phyloP scores from a whole-genome alignment of 257 asterid genomes.

The Dorcoceras hygrometricum region DNA sequence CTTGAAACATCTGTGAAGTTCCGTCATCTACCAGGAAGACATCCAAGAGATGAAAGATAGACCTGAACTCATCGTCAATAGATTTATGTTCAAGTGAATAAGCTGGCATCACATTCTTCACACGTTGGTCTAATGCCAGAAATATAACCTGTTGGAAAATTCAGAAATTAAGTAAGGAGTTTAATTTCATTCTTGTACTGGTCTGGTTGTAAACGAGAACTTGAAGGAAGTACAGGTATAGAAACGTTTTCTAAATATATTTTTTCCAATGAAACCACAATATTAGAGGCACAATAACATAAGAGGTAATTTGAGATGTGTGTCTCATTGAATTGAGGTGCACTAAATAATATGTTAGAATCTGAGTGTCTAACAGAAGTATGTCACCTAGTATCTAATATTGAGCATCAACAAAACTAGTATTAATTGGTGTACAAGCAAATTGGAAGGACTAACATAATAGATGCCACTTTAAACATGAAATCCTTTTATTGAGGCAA shows the following conservation, averaged over 20 bases:
- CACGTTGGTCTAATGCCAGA: conserved; percentile 65
- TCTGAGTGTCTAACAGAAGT: neutral
- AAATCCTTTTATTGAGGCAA: too few relatives aligned
- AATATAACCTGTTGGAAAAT: conserved; percentile 68
- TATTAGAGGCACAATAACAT: neutral
- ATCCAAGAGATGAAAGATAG: conserved; percentile 54
- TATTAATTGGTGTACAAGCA: too few relatives aligned
- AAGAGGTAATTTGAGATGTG: neutral
- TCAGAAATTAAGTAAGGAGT: conserved; percentile 26
- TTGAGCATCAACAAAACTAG: too few relatives aligned
- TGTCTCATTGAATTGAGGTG: neutral
- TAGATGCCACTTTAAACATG: too few relatives aligned
- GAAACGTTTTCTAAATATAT: neutral
- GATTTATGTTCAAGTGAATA: conserved; percentile 65
- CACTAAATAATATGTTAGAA: neutral
- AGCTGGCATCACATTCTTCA: conserved; percentile 61
- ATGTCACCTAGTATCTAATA: neutral
- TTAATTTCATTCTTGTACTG: conserved; percentile 9
- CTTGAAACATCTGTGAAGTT: conserved; percentile 42
- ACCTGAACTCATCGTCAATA: conserved; percentile 52
- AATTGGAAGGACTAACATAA: too few relatives aligned
- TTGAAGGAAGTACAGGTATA: neutral
- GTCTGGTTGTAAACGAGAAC: neutral
- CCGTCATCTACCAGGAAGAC: conserved; percentile 42
- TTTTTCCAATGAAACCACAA: neutral